A percentile compares a stretch with the other conserved stretches of the same genome.
Conservation (phyloP, 306 rosid genomes). For the Ormosia emarginata region DNA sequence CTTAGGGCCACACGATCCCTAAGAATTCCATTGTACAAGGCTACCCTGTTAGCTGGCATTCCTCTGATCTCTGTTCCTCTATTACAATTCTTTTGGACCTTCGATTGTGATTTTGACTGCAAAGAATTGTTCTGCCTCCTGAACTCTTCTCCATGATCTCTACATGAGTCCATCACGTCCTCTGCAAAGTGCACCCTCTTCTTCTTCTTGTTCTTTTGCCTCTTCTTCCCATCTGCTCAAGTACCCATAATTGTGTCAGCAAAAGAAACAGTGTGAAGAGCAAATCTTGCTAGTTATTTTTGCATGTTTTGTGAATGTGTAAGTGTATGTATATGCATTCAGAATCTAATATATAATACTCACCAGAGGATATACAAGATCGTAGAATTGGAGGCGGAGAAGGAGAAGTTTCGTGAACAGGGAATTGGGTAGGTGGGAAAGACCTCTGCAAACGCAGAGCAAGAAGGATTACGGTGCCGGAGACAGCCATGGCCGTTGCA, state of each 20-base stretch:
- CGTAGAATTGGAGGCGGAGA: conserved; percentile 55
- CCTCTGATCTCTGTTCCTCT: conserved; percentile 33
- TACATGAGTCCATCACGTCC: conserved; percentile 70
- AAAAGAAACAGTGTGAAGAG: neutral
- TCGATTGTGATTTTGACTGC: conserved; percentile 24
- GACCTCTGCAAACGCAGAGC: conserved; percentile 72
- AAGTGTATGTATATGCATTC: neutral
- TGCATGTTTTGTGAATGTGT: neutral
- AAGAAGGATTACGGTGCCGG: conserved; percentile 89
- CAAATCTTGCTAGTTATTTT: neutral
- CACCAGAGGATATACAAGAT: conserved; percentile 84
- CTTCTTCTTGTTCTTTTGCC: conserved; percentile 40
- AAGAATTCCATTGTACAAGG: conserved; percentile 84
- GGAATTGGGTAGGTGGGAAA: conserved; percentile 34
- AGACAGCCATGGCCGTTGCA: conserved; percentile 98
- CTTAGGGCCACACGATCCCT: conserved; percentile 74
- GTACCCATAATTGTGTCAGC: neutral
- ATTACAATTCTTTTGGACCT: conserved; percentile 17
- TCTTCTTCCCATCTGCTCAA: conserved; percentile 50
- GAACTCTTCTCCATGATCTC: conserved; percentile 60
- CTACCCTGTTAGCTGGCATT: conserved; percentile 83
- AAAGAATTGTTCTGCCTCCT: conserved; percentile 42
- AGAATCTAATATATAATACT: neutral
- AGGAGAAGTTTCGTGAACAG: conserved; percentile 23
- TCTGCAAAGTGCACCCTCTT: conserved; percentile 79